Evolutionary conservation across 805 yeast genomes (phyloP), one percentile per base, ranked within the genome.

Genomic region (Candida lessepsii): DNA sequence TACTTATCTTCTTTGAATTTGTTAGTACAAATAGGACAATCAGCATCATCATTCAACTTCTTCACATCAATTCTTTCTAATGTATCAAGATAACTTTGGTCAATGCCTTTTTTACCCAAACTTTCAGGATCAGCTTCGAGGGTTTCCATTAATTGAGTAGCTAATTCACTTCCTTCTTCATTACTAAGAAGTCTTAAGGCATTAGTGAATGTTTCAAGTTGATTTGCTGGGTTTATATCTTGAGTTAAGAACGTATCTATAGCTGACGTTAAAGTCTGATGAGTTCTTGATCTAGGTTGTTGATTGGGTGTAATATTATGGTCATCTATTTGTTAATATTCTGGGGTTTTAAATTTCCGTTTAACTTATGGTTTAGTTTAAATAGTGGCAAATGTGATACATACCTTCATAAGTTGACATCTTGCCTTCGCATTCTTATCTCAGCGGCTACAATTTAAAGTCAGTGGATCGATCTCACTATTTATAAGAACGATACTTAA

Each of bases 21-120:
- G 47, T 75, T 76, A 15, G 93, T 84, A 52, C 98, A 90, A 28
- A 90, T 90, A 1, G 96, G 83, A 58, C 97, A 90, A 13, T 80
- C 73, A 39, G 85, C 87, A 26, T 70, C 76, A 9, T 67, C 64
- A 24, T 70, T 64, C 11, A 67, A 37, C 11, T 48, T 45, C 2
- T 46, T 42, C 6, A 65, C 44, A 5, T 53, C 47, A 0, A 90
- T 80, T 43, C 98, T 62, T 19, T 88, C 96, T 38, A 90, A 68
- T 0, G 83, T 67, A 54, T 89, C 97, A 5, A 91, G 62, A 52
- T 78, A 87, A 30, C 73, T 74, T 46, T 84, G 85, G 9, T 80
- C 65, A 4, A 87, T 85, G 0, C 93, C 91, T 39, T 61, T 61
- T 25, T 23, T 32, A 23, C 39, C 31, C 15, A 37, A 39, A 9